Evolutionary conservation across 148 eudicot genomes (phyloP).

Genomic region (Pharnaceum exiguum): DNA sequence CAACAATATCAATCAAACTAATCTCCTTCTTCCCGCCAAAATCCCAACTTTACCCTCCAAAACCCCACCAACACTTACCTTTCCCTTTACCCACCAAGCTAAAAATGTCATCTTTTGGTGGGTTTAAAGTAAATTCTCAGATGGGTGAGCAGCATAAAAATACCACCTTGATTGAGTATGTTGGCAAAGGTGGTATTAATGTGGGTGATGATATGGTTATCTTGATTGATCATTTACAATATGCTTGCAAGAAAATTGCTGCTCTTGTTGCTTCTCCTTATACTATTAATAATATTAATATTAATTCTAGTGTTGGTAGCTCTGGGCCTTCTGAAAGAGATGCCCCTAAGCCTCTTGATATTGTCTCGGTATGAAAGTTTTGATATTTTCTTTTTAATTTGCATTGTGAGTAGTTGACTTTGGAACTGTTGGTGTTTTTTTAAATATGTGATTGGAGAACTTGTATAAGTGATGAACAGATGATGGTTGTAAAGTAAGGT

Average conservation of each 20-base stretch:
- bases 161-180: constrained; percentile 59
- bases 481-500: no score
- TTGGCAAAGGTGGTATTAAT: constrained; percentile 57
- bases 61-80: constrained; percentile 19
- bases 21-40: constrained; percentile 32
- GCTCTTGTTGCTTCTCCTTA: constrained; percentile 91
- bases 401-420: background rate
- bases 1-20: constrained; percentile 25
- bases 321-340: constrained; percentile 59
- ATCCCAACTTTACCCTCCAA: constrained; percentile 18
- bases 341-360: constrained; percentile 90
- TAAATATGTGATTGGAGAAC: no score
- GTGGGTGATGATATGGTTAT: constrained; percentile 80
- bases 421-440: background rate
- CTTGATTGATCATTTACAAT: constrained; percentile 71
- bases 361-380: constrained; percentile 49
- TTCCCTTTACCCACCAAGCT: constrained; percentile 12
- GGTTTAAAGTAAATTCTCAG: constrained; percentile 38
- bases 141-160: constrained; percentile 26
- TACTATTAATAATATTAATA: no score
- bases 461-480: no score
- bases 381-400: background rate
- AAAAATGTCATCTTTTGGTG: constrained; percentile 42
- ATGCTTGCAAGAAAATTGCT: constrained; percentile 83
- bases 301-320: constrained; percentile 1